A percentile compares a stretch with the other conserved stretches of the same genome.
Evolutionary conservation across 139 green algal species (phyloP).

Genomic region (Tetraselmis striata): DNA sequence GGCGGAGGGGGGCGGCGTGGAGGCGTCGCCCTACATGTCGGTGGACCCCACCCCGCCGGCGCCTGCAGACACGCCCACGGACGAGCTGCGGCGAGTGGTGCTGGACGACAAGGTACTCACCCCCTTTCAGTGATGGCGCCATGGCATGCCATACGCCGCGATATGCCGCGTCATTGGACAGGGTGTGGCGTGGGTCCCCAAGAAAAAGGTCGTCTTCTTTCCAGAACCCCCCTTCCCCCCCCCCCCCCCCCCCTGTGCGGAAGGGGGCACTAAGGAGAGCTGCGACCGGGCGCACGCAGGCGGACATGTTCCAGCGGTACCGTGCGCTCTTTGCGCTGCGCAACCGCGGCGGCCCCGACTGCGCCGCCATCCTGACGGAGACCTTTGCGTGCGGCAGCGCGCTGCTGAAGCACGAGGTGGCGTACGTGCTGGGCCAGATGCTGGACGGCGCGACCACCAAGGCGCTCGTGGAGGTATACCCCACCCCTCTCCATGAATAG

Average conservation of each 20-base stretch:
- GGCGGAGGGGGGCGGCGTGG: neutral
- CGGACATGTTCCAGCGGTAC: constrained; percentile 64
- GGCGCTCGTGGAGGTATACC: constrained; percentile 12
- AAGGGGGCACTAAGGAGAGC: no score
- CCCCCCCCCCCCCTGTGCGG: no score
- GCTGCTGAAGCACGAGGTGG: constrained; percentile 91
- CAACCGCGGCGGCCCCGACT: constrained; percentile 73
- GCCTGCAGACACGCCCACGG: constrained; percentile 37
- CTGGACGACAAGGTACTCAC: constrained; percentile 62
- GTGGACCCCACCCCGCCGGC: constrained; percentile 91
- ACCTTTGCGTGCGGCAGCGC: constrained; percentile 51
- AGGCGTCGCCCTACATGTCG: constrained; percentile 67
- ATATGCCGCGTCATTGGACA: no score
- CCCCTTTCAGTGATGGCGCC: no score
- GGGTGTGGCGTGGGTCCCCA: no score
- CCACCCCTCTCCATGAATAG: no score
- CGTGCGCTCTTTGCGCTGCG: constrained; percentile 92
- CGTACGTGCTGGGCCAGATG: constrained; percentile 97
- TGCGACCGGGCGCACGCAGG: no score
- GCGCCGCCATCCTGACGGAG: constrained; percentile 61
- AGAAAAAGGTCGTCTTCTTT: no score
- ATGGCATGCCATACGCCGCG: no score
- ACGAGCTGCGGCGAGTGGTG: constrained; percentile 50
- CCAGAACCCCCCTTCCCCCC: no score
- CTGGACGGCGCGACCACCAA: constrained; percentile 46